Conservation (phyloP, 1,284 basidiomycete genomes). For the Naganishia sp. region DNA sequence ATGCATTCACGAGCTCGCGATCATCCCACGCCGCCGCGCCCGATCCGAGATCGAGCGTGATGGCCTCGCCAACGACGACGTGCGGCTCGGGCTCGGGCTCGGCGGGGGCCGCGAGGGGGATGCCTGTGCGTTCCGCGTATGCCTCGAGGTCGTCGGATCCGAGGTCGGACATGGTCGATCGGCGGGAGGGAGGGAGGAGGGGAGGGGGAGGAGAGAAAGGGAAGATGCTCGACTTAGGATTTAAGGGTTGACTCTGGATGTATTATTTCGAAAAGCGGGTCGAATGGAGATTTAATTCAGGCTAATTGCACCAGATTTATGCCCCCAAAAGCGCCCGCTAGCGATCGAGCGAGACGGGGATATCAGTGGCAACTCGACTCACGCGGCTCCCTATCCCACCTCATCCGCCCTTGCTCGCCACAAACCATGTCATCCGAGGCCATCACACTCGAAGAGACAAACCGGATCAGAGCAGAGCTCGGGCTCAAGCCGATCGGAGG, state of each 20-base stretch:
- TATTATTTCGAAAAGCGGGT: no score
- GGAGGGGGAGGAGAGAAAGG: neutral
- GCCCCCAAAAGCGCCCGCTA: no score
- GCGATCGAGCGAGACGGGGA: neutral
- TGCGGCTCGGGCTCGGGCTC: neutral
- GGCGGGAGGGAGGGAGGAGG: neutral
- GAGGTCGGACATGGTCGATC: constrained; percentile 21
- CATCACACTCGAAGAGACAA: constrained; percentile 92
- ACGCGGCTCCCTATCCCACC: no score
- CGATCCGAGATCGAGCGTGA: constrained; percentile 21
- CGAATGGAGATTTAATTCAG: neutral
- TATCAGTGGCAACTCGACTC: neutral
- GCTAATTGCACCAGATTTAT: neutral
- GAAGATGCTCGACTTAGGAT: no score
- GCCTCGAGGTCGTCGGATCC: constrained; percentile 19
- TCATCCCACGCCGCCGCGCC: constrained; percentile 50
- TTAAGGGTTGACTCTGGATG: neutral
- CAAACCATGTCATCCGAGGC: constrained; percentile 21
- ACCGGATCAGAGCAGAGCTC: constrained; percentile 90
- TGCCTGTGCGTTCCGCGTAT: constrained; percentile 22
- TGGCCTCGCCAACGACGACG: constrained; percentile 5
- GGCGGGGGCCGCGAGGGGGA: constrained; percentile 1
- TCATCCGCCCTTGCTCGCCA: neutral
- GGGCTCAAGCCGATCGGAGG: constrained; percentile 82
- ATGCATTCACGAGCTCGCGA: constrained; percentile 49